Base-by-base conservation (phyloP, 2,329 filamentous ascomycete species). In the Ascomycota sp. region DNA sequence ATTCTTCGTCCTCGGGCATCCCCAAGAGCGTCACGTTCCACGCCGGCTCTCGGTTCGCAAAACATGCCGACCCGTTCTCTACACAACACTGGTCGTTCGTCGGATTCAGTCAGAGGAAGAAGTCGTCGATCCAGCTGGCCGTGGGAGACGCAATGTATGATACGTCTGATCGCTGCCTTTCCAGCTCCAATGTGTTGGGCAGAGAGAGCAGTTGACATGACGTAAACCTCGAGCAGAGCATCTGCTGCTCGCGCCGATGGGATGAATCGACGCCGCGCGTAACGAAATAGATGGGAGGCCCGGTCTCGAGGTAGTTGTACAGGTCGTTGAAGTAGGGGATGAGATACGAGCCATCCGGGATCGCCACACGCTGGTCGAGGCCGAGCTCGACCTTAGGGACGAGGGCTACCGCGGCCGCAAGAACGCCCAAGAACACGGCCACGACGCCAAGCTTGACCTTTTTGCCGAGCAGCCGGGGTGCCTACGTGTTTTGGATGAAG, bases 301-400 rank as follows among this genome's bases (percentile, higher is more conserved):
- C 91, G 11, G 74, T 75, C 35, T 85, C 79, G 42, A 95, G 77
- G 48, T 98, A 98, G 35, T 73, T 72, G 48, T 94, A 92, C 20
- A 98, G 60, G 47, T 98, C 89, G 44, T 95, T 83, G 54, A 98
- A 98, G 52, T 93, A 98, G 8, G 78, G 71, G 36, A 98, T 93
- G 30, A 98, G 61, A 48, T 98, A 98, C 1, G 86, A 95, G 43
- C 81, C 85, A 38, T 79, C 80, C 0, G 89, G 89, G 33, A 98
- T 78, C 8, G 89, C 89, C 32, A 94, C 86, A 12, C 89, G 74
- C 54, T 98, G 89, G 45, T 98, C 89, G 20, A 98, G 62, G 0
- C 89, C 89, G 25, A 98, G 69, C 40, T 86, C 56, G 12, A 98
- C 72, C 38, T 75, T 69, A 0, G 89, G 91, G 11, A 95, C 65